Evolutionary conservation across 345 rosid species (phyloP).

Genomic region (Rhodomyrtus tomentosa): DNA sequence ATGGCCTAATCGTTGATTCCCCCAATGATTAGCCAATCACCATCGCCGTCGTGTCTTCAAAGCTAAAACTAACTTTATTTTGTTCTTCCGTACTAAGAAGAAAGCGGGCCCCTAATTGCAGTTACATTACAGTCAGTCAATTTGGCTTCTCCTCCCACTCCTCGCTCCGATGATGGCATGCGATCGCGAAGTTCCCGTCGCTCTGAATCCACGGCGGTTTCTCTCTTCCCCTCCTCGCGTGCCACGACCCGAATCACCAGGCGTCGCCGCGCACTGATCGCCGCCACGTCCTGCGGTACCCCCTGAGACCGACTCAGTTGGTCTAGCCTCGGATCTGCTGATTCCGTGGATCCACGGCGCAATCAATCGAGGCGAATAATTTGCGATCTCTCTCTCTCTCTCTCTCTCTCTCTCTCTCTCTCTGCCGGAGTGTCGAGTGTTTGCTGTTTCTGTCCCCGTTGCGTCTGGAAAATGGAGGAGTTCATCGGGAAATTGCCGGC

Average conservation of each 20-base stretch:
- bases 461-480: conserved; percentile 29
- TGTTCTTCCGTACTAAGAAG: neutral
- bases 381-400: neutral
- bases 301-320: neutral
- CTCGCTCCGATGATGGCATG: neutral
- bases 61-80: neutral
- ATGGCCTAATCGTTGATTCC: neutral
- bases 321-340: conserved; percentile 2
- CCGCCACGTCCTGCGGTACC: neutral
- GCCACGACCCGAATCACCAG: neutral
- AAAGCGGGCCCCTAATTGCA: neutral
- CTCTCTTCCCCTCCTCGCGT: neutral
- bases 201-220: neutral
- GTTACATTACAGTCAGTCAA: neutral
- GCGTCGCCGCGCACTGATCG: neutral
- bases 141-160: neutral
- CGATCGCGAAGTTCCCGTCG: neutral
- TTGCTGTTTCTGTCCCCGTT: conserved; percentile 6
- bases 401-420: neutral
- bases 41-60: neutral
- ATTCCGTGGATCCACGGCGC: conserved; percentile 1
- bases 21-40: neutral
- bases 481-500: conserved; percentile 63
- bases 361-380: neutral
- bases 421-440: neutral